Evolutionary conservation across 441 rosid species (phyloP), one percentile per base, ranked within the genome.

Genomic region (Croton laevigatus): DNA sequence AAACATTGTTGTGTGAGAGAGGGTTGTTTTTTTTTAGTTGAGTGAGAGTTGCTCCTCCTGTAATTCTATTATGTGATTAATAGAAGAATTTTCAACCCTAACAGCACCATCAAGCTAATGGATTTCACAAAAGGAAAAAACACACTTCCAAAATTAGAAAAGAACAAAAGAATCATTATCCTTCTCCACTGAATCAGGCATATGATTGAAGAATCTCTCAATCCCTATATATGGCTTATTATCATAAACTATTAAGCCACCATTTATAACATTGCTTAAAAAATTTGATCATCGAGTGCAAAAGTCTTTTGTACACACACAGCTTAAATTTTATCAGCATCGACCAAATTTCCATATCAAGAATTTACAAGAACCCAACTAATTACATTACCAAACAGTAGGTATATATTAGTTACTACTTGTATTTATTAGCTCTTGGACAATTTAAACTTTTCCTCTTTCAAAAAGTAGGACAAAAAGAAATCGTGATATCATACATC

Each of bases 61-160:
- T n/a, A n/a, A n/a, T n/a, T n/a, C n/a, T n/a, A n/a, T n/a, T n/a
- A n/a, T n/a, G n/a, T n/a, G n/a, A n/a, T n/a, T n/a, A n/a, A n/a
- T n/a, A n/a, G n/a, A n/a, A n/a, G n/a, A n/a, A n/a, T n/a, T n/a
- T n/a, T n/a, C n/a, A n/a, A n/a, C n/a, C n/a, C n/a, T n/a, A n/a
- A n/a, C n/a, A n/a, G 72, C 64, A 75, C 34, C 19, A 68, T 68
- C 49, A 73, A 71, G 1, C 48, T 40, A 19, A 19, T 59, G 14
- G 34, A 34, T 70, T 6, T 12, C 54, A 49, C n/a, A n/a, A n/a
- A n/a, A n/a, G n/a, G n/a, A 12, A 57, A 16, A 34, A 1, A 11
- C 54, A 34, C 5, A 51, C 8, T n/a, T 34, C 66, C n/a, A 6
- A 9, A 4, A 10, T 3, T 0, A 64, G 52, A 16, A 48, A 5